Evolutionary conservation across 306 rosid species (phyloP), one percentile per base, ranked within the genome.

Genomic region (Cucurbita pepo): DNA sequence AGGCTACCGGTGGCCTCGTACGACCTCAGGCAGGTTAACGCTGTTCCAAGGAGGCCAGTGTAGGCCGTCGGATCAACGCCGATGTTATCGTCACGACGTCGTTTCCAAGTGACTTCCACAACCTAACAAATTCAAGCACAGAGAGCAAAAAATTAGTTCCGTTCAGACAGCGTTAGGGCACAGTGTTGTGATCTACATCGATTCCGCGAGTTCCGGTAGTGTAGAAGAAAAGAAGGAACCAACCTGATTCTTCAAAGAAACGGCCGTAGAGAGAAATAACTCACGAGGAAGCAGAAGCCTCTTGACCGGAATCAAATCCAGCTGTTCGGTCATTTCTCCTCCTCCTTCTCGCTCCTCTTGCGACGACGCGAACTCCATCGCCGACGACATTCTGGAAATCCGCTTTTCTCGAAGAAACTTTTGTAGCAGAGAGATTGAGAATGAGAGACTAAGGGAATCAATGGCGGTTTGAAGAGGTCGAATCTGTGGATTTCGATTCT

Each of bases 11-110:
- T 85, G 21, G 79, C 91, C 77, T 87, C 75, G 76, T 80, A 90
- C 21, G 96, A 85, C 69, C 96, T 88, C 54, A 90, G 75, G 81
- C 98, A 93, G 25, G 86, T 84, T 54, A 93, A 82, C 54, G 96
- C 96, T 6, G 98, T 88, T 10, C 96, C 98, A 5, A 90, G 85
- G 40, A 93, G 66, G 67, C 98, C 98, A 60, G 86, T 62, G 44
- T 85, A 93, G 73, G 76, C 88, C 58, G 93, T 85, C 76, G 90
- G 96, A 78, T 90, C 98, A 25, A 86, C 59, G 59, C 79, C 89
- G 62, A 14, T 10, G 22, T 73, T 75, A 71, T 14, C 58, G 8
- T 48, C 36, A 13, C 55, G 56, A 1, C 78, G 65, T 45, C 63
- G 77, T 22, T 75, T 79, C 98, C 93, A 90, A 40, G 84, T 85